Conservation (phyloP, 495 filamentous ascomycete genomes). For the Penicillium cinerascens region DNA sequence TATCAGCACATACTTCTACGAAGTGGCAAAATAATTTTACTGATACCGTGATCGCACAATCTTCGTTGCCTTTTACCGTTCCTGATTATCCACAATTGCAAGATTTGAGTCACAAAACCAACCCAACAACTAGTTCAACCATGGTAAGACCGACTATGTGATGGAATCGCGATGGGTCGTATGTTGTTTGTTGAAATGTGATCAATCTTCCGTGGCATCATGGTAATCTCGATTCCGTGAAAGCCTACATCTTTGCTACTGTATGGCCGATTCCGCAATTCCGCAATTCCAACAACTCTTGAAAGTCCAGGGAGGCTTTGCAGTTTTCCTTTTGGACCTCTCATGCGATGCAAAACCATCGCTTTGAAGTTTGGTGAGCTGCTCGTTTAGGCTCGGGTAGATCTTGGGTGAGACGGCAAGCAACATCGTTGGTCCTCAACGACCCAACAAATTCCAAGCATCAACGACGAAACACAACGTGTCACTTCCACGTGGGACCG, state of each 20-base stretch:
- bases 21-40: neutral
- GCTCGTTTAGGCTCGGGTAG: neutral
- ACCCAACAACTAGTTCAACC: neutral
- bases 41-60: neutral
- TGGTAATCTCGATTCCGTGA: neutral
- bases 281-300: no score
- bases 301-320: no score
- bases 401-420: conserved; percentile 1
- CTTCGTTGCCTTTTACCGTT: neutral
- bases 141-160: neutral
- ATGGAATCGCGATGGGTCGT: neutral
- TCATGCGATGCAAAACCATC: no score
- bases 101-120: neutral
- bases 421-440: conserved; percentile 7
- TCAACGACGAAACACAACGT: neutral
- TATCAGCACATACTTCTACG: no score
- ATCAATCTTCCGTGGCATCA: neutral
- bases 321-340: no score
- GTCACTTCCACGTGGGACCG: neutral
- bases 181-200: neutral
- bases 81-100: neutral
- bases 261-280: no score
- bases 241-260: neutral
- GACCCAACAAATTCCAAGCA: conserved; percentile 9
- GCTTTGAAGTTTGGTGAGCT: neutral